Base-by-base conservation (phyloP, 768 basidiomycete genomes). In the Leccinum sublutescens region DNA sequence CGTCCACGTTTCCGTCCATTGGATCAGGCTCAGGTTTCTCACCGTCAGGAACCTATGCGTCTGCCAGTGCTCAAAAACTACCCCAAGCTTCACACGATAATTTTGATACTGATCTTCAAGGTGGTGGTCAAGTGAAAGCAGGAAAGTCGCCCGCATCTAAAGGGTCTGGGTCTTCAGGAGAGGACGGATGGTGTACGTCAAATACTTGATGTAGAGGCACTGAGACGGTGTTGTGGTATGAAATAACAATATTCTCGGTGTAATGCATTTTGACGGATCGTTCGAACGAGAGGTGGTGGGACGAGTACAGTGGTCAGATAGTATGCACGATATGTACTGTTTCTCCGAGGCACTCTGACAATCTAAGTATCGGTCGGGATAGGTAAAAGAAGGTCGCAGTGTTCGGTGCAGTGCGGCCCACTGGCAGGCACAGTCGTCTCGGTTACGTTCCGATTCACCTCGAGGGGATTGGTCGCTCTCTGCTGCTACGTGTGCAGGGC, bases 181-280 rank as follows among this genome's bases (percentile, higher is more conserved):
- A 70, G 25, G 62, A 63, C 23, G 51, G 58, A 14, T 64, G 66
- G 55, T 49, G 27, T 12, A 23, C 56, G 21, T 60, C 62, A 50
- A 58, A 56, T 11, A 57, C 54, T 54, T 71, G 19, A 60, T 51
- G 12, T 56, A 52, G 25, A 3, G 23, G 33, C 21, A 47, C 21
- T 14, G 1, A 43, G 38, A 45, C 19, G 49, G 45, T 50, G 36
- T 45, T 38, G 48, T 64, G 25, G 27, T 33, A 43, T 50, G 34
- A 33, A 12, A 25, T 23, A 33, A 25, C 53, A 21, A 40, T 58
- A 43, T 43, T 19, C 4, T 12, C 17, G 17, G 6, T 49, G 8
- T 54, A 55, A 50, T 47, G 17, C 34, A 52, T 3, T 6, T 49
- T 48, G 27, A 17, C 47, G 48, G 40, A 45, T 11, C 45, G 23